phyloP scores from a whole-genome alignment of 177 flowering plant species.

The Vitis hybrid region DNA sequence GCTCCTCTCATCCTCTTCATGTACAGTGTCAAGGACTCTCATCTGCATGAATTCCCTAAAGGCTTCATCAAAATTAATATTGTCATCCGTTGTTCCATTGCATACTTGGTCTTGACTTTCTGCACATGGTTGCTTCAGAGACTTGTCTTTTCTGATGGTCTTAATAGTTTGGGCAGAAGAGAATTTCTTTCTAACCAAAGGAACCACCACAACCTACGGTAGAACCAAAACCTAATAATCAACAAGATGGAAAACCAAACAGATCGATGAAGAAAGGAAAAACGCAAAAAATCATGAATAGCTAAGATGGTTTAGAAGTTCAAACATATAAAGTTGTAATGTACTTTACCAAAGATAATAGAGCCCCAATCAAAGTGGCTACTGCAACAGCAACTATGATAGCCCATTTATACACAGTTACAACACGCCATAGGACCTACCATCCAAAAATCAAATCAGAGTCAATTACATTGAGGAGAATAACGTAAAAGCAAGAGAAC shows the following conservation, averaged over 20 bases:
- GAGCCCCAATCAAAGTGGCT: constrained; percentile 21
- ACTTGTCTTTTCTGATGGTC: constrained; percentile 3
- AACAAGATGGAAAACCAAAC: background rate
- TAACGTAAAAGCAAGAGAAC: too few species aligned
- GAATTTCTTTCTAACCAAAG: constrained; percentile 16
- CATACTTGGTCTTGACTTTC: constrained; percentile 3
- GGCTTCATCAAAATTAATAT: too few species aligned
- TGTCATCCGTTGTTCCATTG: background rate
- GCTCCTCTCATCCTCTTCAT: constrained; percentile 28
- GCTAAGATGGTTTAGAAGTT: background rate
- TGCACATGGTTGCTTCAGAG: background rate
- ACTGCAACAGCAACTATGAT: constrained; percentile 16
- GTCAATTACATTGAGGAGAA: background rate
- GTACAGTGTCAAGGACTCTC: background rate
- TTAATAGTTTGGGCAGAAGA: background rate
- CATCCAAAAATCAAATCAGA: background rate
- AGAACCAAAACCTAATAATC: background rate
- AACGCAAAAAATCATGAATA: too few species aligned
- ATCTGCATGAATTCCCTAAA: too few species aligned
- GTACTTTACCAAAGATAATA: constrained; percentile 25
- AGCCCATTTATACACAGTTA: constrained; percentile 7
- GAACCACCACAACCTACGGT: constrained; percentile 22
- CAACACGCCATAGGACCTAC: constrained; percentile 16
- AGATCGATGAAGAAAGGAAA: too few species aligned
- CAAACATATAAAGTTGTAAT: background rate